These are phyloP conservation scores for Claviceps citrina DNA, from an alignment of 2,329 filamentous ascomycete genomes.

Conservation along the genomic window DNA sequence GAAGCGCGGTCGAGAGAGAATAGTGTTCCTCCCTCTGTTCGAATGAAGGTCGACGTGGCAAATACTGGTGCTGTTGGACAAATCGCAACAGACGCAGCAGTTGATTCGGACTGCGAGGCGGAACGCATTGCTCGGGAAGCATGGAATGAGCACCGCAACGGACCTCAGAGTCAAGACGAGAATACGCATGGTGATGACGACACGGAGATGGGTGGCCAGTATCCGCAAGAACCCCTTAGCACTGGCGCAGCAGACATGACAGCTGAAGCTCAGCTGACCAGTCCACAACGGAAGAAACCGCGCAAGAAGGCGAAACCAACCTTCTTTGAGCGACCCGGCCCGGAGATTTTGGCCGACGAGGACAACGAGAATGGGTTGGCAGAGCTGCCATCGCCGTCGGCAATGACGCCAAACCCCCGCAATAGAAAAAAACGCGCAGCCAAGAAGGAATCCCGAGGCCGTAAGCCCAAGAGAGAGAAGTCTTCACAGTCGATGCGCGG, in stretches of 20 bases:
- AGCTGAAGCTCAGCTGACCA: constrained; percentile 3
- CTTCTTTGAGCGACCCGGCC: constrained; percentile 22
- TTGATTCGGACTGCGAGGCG: constrained; percentile 12
- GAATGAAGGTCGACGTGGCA: constrained; percentile 13
- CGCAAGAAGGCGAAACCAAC: constrained; percentile 35
- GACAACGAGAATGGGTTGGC: constrained; percentile 9
- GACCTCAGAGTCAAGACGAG: constrained; percentile 11
- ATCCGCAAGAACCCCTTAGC: constrained; percentile 4
- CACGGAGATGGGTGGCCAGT: constrained; percentile 3
- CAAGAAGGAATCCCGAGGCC: constrained; percentile 11
- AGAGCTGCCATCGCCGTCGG: constrained; percentile 20
- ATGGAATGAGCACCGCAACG: constrained; percentile 20
- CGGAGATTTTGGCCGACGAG: constrained; percentile 9
- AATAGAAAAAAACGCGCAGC: constrained; percentile 16
- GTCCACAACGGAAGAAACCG: constrained; percentile 11
- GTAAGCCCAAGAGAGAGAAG: constrained; percentile 8
- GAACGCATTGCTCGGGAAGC: constrained; percentile 20
- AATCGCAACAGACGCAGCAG: background rate
- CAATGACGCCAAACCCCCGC: constrained; percentile 17
- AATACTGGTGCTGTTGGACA: constrained; percentile 1
- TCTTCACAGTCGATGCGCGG: constrained; percentile 12
- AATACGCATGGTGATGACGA: constrained; percentile 3
- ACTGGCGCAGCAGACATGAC: constrained; percentile 2
- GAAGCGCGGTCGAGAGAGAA: constrained; percentile 16
- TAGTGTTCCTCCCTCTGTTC: constrained; percentile 10